A percentile compares a stretch with the other conserved stretches of the same genome.
Evolutionary conservation across 108 stramenopile genomes (phyloP).

Genomic region (Nitzschia putrida): DNA sequence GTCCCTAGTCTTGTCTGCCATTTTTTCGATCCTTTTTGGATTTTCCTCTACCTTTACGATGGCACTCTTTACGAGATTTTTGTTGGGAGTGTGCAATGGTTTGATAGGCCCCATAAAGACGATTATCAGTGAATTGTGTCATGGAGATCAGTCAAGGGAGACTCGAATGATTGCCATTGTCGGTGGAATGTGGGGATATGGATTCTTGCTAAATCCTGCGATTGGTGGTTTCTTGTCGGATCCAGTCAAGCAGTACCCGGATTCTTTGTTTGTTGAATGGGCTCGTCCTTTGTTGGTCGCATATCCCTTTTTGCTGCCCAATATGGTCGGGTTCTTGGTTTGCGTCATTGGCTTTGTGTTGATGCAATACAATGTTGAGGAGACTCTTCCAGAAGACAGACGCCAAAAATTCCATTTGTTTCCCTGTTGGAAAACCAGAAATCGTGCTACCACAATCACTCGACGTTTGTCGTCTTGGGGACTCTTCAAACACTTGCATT

Average conservation of each 20-base stretch:
- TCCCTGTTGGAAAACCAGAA: neutral
- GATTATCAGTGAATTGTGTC: constrained; percentile 53
- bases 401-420: neutral
- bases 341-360: constrained; percentile 36
- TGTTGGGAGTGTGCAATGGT: constrained; percentile 46
- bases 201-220: constrained; percentile 60
- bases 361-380: constrained; percentile 43
- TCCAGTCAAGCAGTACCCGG: constrained; percentile 36
- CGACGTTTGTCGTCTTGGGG: neutral
- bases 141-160: constrained; percentile 49
- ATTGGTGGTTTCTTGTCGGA: constrained; percentile 59
- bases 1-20: constrained; percentile 43
- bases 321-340: constrained; percentile 48
- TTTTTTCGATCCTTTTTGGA: constrained; percentile 66
- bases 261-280: constrained; percentile 8
- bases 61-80: constrained; percentile 54
- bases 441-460: neutral
- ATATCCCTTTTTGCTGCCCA: constrained; percentile 70
- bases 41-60: constrained; percentile 40
- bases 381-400: constrained; percentile 47
- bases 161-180: constrained; percentile 31
- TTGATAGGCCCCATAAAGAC: constrained; percentile 62
- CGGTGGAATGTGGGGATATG: constrained; percentile 30
- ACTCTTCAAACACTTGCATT: neutral
- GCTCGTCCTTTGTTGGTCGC: constrained; percentile 22